Evolutionary conservation across 441 rosid species (phyloP), one percentile per base, ranked within the genome.

Genomic region (Corymbia calophylla): DNA sequence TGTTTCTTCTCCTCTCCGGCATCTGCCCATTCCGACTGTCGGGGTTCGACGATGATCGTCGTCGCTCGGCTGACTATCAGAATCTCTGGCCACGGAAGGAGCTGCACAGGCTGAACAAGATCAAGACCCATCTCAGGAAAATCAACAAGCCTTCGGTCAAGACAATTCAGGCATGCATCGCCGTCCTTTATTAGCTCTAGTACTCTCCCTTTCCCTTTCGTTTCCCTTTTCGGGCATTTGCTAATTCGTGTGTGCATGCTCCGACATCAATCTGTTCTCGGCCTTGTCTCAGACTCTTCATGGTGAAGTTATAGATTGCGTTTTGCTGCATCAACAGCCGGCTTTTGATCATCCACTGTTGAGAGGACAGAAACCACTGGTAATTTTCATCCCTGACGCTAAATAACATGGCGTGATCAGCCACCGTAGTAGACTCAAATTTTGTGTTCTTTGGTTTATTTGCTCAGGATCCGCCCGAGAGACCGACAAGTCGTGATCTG

Each of bases 291-390:
- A 89, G 90, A 89, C 68, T 54, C 86, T 82, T n/a, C 85, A 66
- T 53, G 88, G 88, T 68, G 90, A 89, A 62, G 55, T 89, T 44
- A 89, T 89, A 89, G 90, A 89, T n/a, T 89, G 90, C 47, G 90
- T 89, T 23, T 32, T 86, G 66, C 87, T 77, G 64, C 90, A 89
- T 53, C 60, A 86, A 53, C 90, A 89, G 49, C 90, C 88, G 7
- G 90, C 90, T 64, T 89, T 89, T 17, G 90, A 89, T 86, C 88
- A 86, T 44, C 90, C 90, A 3, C 86, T 89, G 32, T 55, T 89
- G 60, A 86, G 73, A 35, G 88, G 90, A 29, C 86, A 68, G 9
- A 66, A 53, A 11, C 90, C 90, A 73, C 53, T 44, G 90, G 90
- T 89, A 89, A 88, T 62, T 86, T 58, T 21, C 53, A 64, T 58